These are phyloP conservation scores for Porcisia hertigi DNA, from an alignment of 208 protist species.

Conservation along the genomic window DNA sequence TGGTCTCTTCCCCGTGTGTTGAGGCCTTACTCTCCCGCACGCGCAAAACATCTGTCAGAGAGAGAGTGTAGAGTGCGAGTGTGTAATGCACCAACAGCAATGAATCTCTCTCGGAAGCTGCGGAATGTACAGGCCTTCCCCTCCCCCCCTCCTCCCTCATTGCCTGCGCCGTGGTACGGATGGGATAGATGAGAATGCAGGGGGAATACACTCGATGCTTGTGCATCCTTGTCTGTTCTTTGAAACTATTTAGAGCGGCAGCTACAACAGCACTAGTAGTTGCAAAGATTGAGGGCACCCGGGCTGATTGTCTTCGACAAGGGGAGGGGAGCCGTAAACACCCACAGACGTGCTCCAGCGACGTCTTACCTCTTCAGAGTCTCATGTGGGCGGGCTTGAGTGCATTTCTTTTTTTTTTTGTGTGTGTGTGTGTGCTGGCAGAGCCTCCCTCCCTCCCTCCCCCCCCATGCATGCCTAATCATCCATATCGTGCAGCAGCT, in stretches of 20 bases:
- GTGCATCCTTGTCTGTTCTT: not conserved
- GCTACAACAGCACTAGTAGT: not conserved
- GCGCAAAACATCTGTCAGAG: no score
- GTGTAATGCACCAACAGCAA: no score
- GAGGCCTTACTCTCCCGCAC: no score
- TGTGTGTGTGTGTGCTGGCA: not conserved
- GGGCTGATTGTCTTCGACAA: not conserved
- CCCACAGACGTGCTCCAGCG: not conserved
- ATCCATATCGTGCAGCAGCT: slow-evolving; percentile 33
- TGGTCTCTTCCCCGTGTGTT: no score
- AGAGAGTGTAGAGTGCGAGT: no score
- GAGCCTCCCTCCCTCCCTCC: no score
- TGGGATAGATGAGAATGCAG: no score
- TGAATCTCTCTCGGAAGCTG: no score
- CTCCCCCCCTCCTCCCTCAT: no score
- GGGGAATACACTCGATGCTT: no score
- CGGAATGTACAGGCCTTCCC: no score
- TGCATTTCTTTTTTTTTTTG: not conserved
- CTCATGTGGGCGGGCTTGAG: not conserved
- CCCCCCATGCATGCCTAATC: not conserved
- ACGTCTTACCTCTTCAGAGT: not conserved
- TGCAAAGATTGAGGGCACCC: not conserved
- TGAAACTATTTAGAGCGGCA: not conserved
- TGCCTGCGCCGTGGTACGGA: no score
- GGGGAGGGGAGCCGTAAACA: not conserved